Conservation (phyloP, 352 stramenopile genomes). For the Globisporangium acanthophoron region DNA sequence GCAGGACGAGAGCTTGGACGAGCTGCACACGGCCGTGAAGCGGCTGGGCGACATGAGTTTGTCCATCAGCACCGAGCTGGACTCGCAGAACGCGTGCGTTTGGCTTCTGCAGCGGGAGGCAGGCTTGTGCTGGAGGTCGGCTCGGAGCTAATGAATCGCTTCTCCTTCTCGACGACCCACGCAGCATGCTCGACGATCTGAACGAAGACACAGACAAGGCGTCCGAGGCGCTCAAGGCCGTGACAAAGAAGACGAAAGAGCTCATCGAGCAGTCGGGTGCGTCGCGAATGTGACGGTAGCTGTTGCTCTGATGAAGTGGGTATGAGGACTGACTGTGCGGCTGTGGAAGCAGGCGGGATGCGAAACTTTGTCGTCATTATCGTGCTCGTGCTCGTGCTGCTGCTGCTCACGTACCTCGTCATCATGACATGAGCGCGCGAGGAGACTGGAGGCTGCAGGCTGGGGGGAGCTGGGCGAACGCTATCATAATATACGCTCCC, state of each 20-base stretch:
- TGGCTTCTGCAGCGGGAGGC: background rate
- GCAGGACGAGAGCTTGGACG: constrained; percentile 78
- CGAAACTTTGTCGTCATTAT: constrained; percentile 88
- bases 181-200: constrained; percentile 81
- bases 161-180: background rate
- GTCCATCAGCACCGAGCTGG: constrained; percentile 79
- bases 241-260: constrained; percentile 85
- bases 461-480: background rate
- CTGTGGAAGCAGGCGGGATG: constrained; percentile 48
- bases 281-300: background rate
- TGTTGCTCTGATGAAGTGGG: background rate
- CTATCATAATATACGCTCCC: background rate
- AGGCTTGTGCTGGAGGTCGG: background rate
- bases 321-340: background rate
- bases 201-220: constrained; percentile 82
- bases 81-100: constrained; percentile 73
- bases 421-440: constrained; percentile 69
- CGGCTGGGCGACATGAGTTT: constrained; percentile 77
- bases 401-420: constrained; percentile 83
- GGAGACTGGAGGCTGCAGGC: background rate
- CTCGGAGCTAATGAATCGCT: background rate
- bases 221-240: constrained; percentile 56
- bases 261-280: constrained; percentile 77
- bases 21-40: constrained; percentile 76
- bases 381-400: constrained; percentile 74